Evolutionary conservation across 2,329 filamentous ascomycete species (phyloP).

Genomic region (Emergomyces pasteurianus): DNA sequence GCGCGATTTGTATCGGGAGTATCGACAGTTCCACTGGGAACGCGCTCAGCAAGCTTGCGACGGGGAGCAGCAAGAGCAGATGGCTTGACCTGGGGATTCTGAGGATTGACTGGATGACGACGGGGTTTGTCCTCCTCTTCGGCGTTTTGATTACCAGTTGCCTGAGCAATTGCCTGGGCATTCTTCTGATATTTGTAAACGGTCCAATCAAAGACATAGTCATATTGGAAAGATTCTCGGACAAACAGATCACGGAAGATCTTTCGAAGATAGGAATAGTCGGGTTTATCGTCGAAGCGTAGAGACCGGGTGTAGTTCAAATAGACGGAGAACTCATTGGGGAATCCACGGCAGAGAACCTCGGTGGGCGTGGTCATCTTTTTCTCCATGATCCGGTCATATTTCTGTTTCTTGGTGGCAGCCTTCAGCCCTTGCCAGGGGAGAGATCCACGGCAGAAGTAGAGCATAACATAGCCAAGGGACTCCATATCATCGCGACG

Average conservation of each 20-base stretch:
- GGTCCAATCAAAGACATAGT: constrained; percentile 99
- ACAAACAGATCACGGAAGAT: constrained; percentile 99
- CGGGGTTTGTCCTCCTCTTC: constrained; percentile 64
- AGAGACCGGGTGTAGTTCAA: constrained; percentile 98
- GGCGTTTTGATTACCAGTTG: constrained; percentile 54
- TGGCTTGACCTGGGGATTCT: constrained; percentile 54
- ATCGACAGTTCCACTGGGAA: constrained; percentile 44
- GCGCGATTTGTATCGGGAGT: constrained; percentile 62
- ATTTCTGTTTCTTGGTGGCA: constrained; percentile 99
- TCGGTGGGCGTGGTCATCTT: constrained; percentile 99
- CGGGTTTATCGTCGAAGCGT: constrained; percentile 98
- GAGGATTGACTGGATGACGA: constrained; percentile 49
- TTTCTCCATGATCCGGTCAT: constrained; percentile 99
- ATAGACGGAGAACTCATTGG: constrained; percentile 99
- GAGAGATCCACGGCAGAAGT: constrained; percentile 97
- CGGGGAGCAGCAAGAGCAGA: constrained; percentile 63
- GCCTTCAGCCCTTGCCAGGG: constrained; percentile 98
- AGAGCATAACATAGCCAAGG: constrained; percentile 97
- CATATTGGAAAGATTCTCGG: constrained; percentile 98
- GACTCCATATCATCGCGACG: constrained; percentile 99
- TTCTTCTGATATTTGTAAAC: constrained; percentile 99
- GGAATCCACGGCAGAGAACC: constrained; percentile 96
- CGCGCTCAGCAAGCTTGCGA: constrained; percentile 71
- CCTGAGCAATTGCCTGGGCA: constrained; percentile 82
- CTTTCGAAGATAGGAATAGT: constrained; percentile 99